These are phyloP conservation scores for Trichophyton benhamiae DNA, from an alignment of 2,329 filamentous ascomycete genomes.

Conservation along the genomic window DNA sequence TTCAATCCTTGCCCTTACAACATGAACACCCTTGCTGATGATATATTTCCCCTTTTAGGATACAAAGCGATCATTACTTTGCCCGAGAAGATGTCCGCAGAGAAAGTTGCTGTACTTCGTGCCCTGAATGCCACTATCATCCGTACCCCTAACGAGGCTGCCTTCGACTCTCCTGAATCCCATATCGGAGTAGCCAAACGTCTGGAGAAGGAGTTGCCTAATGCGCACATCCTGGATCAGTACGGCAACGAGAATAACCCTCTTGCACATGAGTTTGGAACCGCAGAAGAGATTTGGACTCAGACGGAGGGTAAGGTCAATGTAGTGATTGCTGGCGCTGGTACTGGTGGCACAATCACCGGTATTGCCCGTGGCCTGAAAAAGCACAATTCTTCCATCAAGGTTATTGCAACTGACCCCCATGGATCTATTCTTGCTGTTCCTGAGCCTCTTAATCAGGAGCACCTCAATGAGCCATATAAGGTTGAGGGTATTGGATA, in stretches of 20 bases:
- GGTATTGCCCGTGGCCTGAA: constrained; percentile 72
- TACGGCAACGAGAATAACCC: constrained; percentile 90
- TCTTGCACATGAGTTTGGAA: constrained; percentile 82
- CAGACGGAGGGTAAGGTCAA: constrained; percentile 76
- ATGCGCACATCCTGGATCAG: constrained; percentile 93
- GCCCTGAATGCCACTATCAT: constrained; percentile 96
- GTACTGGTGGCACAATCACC: constrained; percentile 90
- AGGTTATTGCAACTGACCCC: constrained; percentile 85
- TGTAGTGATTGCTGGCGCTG: constrained; percentile 79
- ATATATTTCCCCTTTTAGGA: constrained; percentile 28
- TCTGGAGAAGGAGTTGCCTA: constrained; percentile 88
- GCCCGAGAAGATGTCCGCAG: constrained; percentile 97
- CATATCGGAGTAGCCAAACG: constrained; percentile 90
- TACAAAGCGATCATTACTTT: constrained; percentile 98
- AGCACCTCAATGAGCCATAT: constrained; percentile 70
- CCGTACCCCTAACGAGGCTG: constrained; percentile 87
- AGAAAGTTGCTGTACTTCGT: constrained; percentile 90
- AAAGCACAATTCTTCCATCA: constrained; percentile 76
- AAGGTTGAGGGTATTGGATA: constrained; percentile 99
- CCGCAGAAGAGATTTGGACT: constrained; percentile 89
- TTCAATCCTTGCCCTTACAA: not conserved
- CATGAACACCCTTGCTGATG: not conserved
- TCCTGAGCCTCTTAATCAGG: constrained; percentile 66
- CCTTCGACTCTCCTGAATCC: constrained; percentile 86
- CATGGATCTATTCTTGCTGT: constrained; percentile 82